Base-by-base conservation (phyloP, 2,329 filamentous ascomycete species). In the Cephalotrichum gorgonifer region DNA sequence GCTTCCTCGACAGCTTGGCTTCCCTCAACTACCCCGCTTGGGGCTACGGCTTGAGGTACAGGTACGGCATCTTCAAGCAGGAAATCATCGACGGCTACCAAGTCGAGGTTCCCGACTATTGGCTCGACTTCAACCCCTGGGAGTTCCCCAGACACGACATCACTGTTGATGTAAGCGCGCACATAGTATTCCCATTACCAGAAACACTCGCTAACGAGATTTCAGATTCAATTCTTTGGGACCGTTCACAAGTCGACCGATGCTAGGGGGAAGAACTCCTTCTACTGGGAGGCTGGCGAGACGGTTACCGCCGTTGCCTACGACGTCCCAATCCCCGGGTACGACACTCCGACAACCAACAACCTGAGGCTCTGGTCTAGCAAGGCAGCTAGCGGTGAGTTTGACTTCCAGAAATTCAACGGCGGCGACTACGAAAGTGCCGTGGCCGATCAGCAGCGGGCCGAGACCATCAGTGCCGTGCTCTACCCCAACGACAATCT, bases 391-490 rank as follows among this genome's bases (percentile, higher is more conserved):
- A 91, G 88, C 58, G 93, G 93, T 55, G 93, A 98, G 67, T 98
- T 98, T 55, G 91, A 98, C 70, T 98, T 98, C 71, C 91, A 96
- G 62, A 97, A 97, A 66, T 98, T 98, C 81, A 98, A 98, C 71
- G 93, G 78, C 52, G 93, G 93, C 54, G 90, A 98, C 59, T 98
- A 98, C 63, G 93, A 98, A 70, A 93, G 87, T 70, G 94, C 93
- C 12, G 93, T 98, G 35, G 88, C 86, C n/a, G 93, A 98, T 57
- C 89, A 97, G 69, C 93, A 98, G 73, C 85, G 88, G 51, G 93
- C 93, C n/a, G 93, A 98, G 73, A 97, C 91, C 49, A 98, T 98
- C 70, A 96, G 90, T 47, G 91, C 91, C 28, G 93, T 98, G 14
- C 71, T 98, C 42, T 98, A 98, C 63, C 93, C 93, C 52, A 98